Base-by-base conservation (phyloP, 169 alveolate species). In the Cryptosporidium baileyi region DNA sequence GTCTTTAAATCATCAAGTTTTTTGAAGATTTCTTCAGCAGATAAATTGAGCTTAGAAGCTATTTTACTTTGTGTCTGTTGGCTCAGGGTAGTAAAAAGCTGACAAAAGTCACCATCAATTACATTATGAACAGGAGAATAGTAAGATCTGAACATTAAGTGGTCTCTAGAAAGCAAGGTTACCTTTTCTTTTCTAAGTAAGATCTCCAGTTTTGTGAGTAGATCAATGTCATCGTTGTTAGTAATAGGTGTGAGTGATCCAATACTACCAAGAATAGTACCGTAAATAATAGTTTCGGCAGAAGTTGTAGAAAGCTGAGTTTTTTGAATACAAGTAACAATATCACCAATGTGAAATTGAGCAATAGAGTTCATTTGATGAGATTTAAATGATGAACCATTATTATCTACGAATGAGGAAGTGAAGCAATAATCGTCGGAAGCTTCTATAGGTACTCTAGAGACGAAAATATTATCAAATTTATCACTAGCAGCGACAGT, bases 91-190 rank as follows among this genome's bases (percentile, higher is more conserved):
- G 92, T 82, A 90, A 89, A 97, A 89, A 93, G 94, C 91, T 97
- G 99, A 67, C 99, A 97, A 44, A 98, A 89, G 88, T 97, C 99
- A 15, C 99, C 99, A 92, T 97, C 99, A 54, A 98, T 94, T 43
- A 97, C 97, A 80, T 95, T 80, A 88, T 93, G 95, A 40, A 94
- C 95, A 34, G 96, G 96, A 67, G 82, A 89, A 65, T 92, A 91
- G 80, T 89, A 92, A 49, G 95, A 91, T 49, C 96, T 93, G 89
- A 89, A 94, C 89, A 94, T 85, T 54, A 89, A 82, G 63, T 93
- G 97, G 57, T 94, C 97, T 41, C 96, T 85, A 7, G 96, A 95
- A 30, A 67, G 43, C 44, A 67, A 57, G 17, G 89, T 32, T n/a
- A 38, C 28, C 6, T 59, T 80, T 19, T 80, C 45, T 2, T 63